Evolutionary conservation across 768 basidiomycete species (phyloP), one percentile per base, ranked within the genome.

Genomic region (Filobasidium floriforme): DNA sequence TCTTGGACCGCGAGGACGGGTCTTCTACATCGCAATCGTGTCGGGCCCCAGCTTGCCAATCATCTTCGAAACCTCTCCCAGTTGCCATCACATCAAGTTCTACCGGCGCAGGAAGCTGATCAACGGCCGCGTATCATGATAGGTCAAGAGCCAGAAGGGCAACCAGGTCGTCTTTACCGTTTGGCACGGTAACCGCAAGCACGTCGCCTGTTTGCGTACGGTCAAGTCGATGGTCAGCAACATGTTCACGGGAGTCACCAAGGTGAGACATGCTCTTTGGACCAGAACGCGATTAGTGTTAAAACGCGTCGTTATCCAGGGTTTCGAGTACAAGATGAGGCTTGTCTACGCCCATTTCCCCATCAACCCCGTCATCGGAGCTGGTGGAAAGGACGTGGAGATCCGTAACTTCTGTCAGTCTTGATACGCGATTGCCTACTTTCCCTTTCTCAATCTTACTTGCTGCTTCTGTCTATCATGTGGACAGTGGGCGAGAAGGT

Each of bases 251-350:
- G 96, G 96, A 70, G 96, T 99, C 69, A 97, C 92, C 60, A 91
- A 93, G 54, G 54, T 57, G 24, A 26, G 54, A 51, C 3, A 3
- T 24, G 46, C 18, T 51, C 46, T 6, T 12, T 51, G 5, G 18
- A 18, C 46, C 3, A 18, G 4, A 19, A 4, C 46, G 46, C 24
- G 12, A 51, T 51, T 12, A 19, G 12, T 12, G 4, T 12, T 24
- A 12, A 19, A 18, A 51, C 46, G 46, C 12, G 46, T 51, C 46
- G 3, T 9, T 37, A 37, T 9, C 12, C 46, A 57, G 93, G 96
- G 96, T 69, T 99, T 98, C 87, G 86, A 87, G 74, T 99, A 99
- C 86, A 99, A 98, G 88, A 97, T 99, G 94, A 90, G 93, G 73
- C 85, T 92, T 29, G 96, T 99, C 61, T 99, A 98, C 77, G 96